Base-by-base conservation (phyloP, 1,284 basidiomycete genomes). In the Pseudozyma thailandica region DNA sequence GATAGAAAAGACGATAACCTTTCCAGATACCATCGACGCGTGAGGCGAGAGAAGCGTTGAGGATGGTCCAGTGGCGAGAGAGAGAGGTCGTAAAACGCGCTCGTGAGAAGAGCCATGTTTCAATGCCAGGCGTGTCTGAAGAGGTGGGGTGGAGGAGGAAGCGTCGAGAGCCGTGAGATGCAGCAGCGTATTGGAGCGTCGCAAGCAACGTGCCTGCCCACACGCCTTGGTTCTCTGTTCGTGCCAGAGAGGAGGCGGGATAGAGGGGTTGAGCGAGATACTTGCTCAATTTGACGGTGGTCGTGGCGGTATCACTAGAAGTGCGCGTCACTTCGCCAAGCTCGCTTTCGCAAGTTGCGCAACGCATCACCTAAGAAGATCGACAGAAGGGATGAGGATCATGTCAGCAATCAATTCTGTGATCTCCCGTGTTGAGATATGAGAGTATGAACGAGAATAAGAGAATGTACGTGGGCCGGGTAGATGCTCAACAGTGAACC, bases 51-150 rank as follows among this genome's bases (percentile, higher is more conserved):
- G 4, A 16, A 28, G 42, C 12, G 42, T 33, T 16, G 33, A 35
- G 33, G 6, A n/a, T 35, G 18, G 38, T 21, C 51, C 51, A 61
- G 20, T 39, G 27, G 1, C 33, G 41, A 10, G 43, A 2, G 10
- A 66, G 48, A 1, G 63, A 55, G 2, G 57, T 45, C 28, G 52
- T 60, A 41, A 60, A 66, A 12, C 47, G 41, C 2, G 57, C 56
- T 16, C 57, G 48, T 3, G 63, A 60, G 42, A 66, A 66, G 16
- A 60, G 30, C 63, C 63, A 66, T 6, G 37, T 18, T 35, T 66
- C 57, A 0, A 66, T 12, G 12, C 31, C 47, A 15, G 6, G 21
- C 4, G 18, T 7, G 5, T 13, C 4, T 4, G 41, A 35, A 1
- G 49, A 28, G 10, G 18, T n/a, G 4, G 54, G 28, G 8, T 20